phyloP scores from a whole-genome alignment of 192 early-diverging fungal species.

The Glomus cerebriforme region DNA sequence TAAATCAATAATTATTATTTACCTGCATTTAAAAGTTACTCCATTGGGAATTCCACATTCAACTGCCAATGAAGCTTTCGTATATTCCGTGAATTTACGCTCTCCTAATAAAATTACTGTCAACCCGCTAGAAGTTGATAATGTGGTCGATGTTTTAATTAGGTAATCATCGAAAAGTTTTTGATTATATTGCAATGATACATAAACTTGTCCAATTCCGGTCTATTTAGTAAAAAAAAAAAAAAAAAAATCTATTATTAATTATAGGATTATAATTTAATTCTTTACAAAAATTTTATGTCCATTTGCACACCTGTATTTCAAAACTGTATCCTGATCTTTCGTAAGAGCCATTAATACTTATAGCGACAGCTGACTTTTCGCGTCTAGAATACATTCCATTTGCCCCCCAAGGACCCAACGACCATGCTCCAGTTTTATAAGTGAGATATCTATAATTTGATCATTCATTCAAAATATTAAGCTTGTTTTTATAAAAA shows the following conservation, averaged over 20 bases:
- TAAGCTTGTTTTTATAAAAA: neutral
- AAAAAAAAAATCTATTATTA: neutral
- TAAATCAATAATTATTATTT: conserved; percentile 24
- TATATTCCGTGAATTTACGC: conserved; percentile 55
- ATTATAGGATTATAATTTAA: neutral
- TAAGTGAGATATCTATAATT: conserved; percentile 75
- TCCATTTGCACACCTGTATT: conserved; percentile 45
- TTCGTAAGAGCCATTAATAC: conserved; percentile 48
- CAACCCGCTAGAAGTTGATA: conserved; percentile 55
- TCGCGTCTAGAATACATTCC: conserved; percentile 40
- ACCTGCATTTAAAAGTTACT: conserved; percentile 58
- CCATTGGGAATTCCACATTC: conserved; percentile 63
- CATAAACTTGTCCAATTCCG: conserved; percentile 53
- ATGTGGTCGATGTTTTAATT: conserved; percentile 45
- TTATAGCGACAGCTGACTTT: conserved; percentile 55
- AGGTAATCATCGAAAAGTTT: conserved; percentile 46
- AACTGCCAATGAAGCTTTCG: conserved; percentile 58
- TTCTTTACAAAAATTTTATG: no score
- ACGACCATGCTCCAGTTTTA: conserved; percentile 71
- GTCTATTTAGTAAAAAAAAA: conserved; percentile 37
- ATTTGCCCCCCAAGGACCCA: conserved; percentile 64
- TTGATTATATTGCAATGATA: conserved; percentile 53
- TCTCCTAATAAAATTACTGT: conserved; percentile 55
- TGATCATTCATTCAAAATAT: neutral
- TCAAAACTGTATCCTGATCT: conserved; percentile 50